phyloP scores from a whole-genome alignment of 1,284 basidiomycete species.

The Trametes hirsuta region DNA sequence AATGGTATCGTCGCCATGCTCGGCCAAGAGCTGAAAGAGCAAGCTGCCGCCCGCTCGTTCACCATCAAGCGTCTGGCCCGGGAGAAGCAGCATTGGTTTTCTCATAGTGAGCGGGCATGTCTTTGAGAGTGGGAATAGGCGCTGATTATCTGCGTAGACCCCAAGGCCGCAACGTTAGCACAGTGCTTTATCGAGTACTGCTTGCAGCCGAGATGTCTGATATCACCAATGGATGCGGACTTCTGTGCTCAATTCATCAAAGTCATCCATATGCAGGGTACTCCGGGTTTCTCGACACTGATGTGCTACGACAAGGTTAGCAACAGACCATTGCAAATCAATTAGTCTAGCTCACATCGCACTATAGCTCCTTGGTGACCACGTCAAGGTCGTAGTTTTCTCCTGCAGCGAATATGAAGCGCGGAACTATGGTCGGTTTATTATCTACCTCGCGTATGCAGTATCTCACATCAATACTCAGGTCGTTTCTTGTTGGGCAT shows the following conservation, averaged over 20 bases:
- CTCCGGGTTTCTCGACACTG: constrained; percentile 86
- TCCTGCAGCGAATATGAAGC: constrained; percentile 97
- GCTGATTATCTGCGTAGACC: constrained; percentile 34
- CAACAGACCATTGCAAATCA: not conserved
- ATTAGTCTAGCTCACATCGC: constrained; percentile 7
- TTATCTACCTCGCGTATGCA: constrained; percentile 3
- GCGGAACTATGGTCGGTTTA: constrained; percentile 80
- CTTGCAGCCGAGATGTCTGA: constrained; percentile 87
- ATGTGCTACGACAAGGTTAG: constrained; percentile 84
- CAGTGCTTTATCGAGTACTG: constrained; percentile 86
- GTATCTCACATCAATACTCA: constrained; percentile 32
- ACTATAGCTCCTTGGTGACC: constrained; percentile 76
- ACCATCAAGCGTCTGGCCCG: constrained; percentile 76
- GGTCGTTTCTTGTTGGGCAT: constrained; percentile 86
- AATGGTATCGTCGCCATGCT: constrained; percentile 58
- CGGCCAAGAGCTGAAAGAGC: constrained; percentile 75
- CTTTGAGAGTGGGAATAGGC: not conserved
- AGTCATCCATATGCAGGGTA: constrained; percentile 84
- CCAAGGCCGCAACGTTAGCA: constrained; percentile 56
- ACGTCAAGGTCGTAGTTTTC: constrained; percentile 85
- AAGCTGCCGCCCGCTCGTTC: constrained; percentile 69
- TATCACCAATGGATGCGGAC: constrained; percentile 96
- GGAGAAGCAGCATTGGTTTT: constrained; percentile 92
- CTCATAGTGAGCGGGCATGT: constrained; percentile 53
- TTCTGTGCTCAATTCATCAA: constrained; percentile 93